Base-by-base conservation (phyloP, 2,329 filamentous ascomycete genomes). In the Xenoacremonium recifei region DNA sequence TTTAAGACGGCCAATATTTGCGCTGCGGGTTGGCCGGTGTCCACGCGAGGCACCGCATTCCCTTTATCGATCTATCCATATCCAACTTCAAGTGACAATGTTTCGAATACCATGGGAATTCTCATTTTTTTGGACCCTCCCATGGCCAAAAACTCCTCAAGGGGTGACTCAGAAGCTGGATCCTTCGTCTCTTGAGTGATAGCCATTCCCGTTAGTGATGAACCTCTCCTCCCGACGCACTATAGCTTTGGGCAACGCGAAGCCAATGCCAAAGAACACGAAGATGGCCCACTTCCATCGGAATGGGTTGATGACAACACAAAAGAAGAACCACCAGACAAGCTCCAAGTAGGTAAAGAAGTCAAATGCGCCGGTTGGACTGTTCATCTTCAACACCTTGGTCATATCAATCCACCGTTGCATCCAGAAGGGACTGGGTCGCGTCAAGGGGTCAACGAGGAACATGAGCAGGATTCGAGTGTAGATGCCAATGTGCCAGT, bases 401-500 rank as follows among this genome's bases (percentile, higher is more conserved):
- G 88, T 95, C 76, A 92, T 87, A 59, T 90, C 86, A 55, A 95
- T 90, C 89, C 89, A 95, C 18, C 81, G 75, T 66, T 86, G 77
- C 87, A 93, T 95, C 80, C 85, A 85, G 50, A 76, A 80, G 5
- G 82, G 73, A 3, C 75, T 77, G 0, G 89, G 89, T 0, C 86
- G 76, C 0, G 87, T 84, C 17, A 92, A 68, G 0, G 88, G 88
- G 56, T 95, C 89, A 12, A 85, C 75, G 40, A 95, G 74, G 61
- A 93, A 93, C 87, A 93, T 92, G 53, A 95, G 77, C 6, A 95
- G 70, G 49, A 95, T 85, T 5, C 89, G 77, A 0, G 88, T 95
- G 68, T 93, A 95, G 55, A 95, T 92, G 4, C 89, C 89, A 34
- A 95, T 92, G 57, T 95, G 89, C 76, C 87, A 92, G 63, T 93